These are phyloP conservation scores for Tribonema minus DNA, from an alignment of 108 stramenopile species.

Conservation along the genomic window DNA sequence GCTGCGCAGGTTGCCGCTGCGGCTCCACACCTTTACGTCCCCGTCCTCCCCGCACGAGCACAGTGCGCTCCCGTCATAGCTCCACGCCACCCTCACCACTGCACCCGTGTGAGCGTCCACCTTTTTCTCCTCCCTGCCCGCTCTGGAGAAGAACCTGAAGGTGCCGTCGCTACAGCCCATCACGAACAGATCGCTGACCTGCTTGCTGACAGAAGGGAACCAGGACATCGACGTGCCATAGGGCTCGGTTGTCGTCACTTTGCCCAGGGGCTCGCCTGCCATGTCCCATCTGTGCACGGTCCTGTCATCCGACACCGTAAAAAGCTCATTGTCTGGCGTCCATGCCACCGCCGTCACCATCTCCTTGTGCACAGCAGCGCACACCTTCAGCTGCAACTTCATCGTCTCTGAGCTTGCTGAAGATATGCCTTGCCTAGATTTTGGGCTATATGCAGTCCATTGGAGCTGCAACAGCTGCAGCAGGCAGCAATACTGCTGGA, in stretches of 20 bases:
- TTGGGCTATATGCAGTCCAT: too few relatives aligned
- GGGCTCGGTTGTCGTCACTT: constrained; percentile 15
- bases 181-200: constrained; percentile 52
- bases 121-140: constrained; percentile 64
- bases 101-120: constrained; percentile 55
- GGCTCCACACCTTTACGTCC: constrained; percentile 63
- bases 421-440: background rate
- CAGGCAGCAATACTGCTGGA: too few relatives aligned
- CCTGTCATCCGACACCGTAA: constrained; percentile 49
- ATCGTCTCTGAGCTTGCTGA: background rate
- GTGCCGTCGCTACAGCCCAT: constrained; percentile 61
- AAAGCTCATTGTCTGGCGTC: constrained; percentile 53
- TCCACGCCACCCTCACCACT: constrained; percentile 58
- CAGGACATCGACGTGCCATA: constrained; percentile 53
- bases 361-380: constrained; percentile 48
- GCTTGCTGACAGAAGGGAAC: constrained; percentile 55
- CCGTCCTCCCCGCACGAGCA: constrained; percentile 68
- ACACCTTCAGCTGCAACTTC: constrained; percentile 34
- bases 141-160: constrained; percentile 53
- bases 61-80: constrained; percentile 60
- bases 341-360: constrained; percentile 53
- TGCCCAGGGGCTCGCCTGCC: constrained; percentile 44
- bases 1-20: constrained; percentile 61
- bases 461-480: too few relatives aligned
- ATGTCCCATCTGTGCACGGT: constrained; percentile 45